Evolutionary conservation across 192 early-diverging fungal genomes (phyloP).

Genomic region (Phycomyces blakesleeanus): DNA sequence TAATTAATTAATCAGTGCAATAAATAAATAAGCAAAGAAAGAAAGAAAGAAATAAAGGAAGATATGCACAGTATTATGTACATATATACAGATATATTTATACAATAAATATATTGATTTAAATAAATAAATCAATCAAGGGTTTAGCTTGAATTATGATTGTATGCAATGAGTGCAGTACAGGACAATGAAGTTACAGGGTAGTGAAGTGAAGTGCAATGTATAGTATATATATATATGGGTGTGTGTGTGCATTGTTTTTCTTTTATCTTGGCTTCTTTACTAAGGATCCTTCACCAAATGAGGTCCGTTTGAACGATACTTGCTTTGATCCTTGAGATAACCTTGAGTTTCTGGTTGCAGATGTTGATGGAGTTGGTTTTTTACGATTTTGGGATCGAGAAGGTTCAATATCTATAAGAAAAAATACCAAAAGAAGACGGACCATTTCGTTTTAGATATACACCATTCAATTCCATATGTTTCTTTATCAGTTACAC

Average conservation of each 20-base stretch:
- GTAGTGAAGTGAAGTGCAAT: background rate
- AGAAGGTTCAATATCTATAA: background rate
- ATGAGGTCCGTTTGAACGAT: background rate
- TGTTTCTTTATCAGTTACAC: no score
- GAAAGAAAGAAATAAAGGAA: background rate
- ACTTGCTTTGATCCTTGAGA: background rate
- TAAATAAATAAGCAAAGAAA: background rate
- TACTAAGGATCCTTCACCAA: background rate
- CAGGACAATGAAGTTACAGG: no score
- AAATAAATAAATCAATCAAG: no score
- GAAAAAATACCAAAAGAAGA: no score
- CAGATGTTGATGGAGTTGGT: background rate
- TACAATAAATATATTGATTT: no score
- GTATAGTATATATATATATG: background rate
- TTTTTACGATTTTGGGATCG: slow-evolving; percentile 2
- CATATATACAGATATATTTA: no score
- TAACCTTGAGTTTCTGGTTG: background rate
- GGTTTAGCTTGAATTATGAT: no score
- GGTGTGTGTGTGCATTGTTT: background rate
- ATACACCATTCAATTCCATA: no score
- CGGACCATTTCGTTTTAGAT: no score
- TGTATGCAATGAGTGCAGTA: no score
- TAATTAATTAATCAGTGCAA: no score
- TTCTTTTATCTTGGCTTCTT: background rate
- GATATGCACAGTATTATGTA: no score